Base-by-base conservation (phyloP, 2,329 filamentous ascomycete species). In the Aspergillus fumigatiaffinis region DNA sequence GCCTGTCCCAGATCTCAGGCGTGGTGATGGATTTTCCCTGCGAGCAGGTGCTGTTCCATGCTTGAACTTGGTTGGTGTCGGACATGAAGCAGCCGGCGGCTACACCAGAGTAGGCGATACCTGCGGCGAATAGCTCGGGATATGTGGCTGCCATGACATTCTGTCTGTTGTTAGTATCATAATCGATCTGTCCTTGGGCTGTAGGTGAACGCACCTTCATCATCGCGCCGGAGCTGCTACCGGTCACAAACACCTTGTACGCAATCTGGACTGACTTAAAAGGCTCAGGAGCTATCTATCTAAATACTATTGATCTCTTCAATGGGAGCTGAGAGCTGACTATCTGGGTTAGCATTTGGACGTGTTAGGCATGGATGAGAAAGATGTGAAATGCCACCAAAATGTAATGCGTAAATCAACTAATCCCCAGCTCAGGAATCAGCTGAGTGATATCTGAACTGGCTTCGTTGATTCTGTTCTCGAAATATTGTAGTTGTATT, bases 11-110 rank as follows among this genome's bases (percentile, higher is more conserved):
- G 51, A 58, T 44, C 53, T 62, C 54, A 0, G 64, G 65, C 4
- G 65, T 62, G 21, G 57, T 58, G 50, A 63, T 63, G 0, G 58
- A 55, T 6, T 64, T 28, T 35, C 66, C 66, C 5, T 57, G 44
- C 1, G 66, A 51, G 46, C 66, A 68, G 51, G 57, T 66, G 44
- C 57, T 63, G 55, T 68, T 68, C 66, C 66, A 68, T 6, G 53
- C 63, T 21, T 60, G 58, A 12, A 55, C 50, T 20, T 62, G 56
- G 54, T 63, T 53, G 10, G 59, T 51, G 14, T 44, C 44, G 2
- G 61, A 63, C 50, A 58, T 56, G 55, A 66, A 67, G 51, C 64
- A 67, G 26, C 65, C 64, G 9, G 64, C 65, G 28, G 63, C 20
- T 3, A 63, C 58, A n/a, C 61, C 65, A 1, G 58, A 56, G 58